phyloP scores from a whole-genome alignment of 768 basidiomycete genomes.

The Pulveroboletus sp. region DNA sequence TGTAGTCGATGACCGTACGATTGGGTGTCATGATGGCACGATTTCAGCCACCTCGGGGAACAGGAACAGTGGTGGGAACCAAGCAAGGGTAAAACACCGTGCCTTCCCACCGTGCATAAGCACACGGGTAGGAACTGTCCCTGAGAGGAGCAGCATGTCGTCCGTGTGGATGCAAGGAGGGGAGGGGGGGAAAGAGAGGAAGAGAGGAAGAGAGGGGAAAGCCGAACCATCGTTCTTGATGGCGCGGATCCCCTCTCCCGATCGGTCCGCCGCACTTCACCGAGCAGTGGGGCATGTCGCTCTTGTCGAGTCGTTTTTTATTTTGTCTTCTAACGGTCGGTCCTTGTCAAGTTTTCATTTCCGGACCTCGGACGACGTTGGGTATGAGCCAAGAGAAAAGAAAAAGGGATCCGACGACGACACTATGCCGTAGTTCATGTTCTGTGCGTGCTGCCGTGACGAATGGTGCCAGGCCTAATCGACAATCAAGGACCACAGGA shows the following conservation, averaged over 20 bases:
- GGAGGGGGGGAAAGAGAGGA: background rate
- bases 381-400: background rate
- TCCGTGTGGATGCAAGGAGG: slow-evolving; percentile 7
- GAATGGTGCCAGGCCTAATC: no score
- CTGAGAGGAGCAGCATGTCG: slow-evolving; percentile 11
- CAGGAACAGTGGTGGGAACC: slow-evolving; percentile 4
- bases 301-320: no score
- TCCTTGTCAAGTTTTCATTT: slow-evolving; percentile 18
- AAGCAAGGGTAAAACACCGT: slow-evolving; percentile 20
- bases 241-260: slow-evolving; percentile 12
- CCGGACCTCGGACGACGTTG: slow-evolving; percentile 12
- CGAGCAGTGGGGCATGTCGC: no score
- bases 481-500: no score
- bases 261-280: slow-evolving; percentile 12
- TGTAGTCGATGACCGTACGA: slow-evolving; percentile 23
- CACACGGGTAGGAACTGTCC: slow-evolving; percentile 9
- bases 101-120: slow-evolving; percentile 15
- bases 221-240: no score
- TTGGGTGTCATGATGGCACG: slow-evolving; percentile 3
- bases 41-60: slow-evolving; percentile 3
- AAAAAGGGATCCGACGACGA: slow-evolving; percentile 9
- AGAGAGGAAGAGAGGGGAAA: background rate
- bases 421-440: slow-evolving; percentile 15
- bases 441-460: background rate
- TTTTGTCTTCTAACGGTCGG: background rate